Evolutionary conservation across 2,329 filamentous ascomycete species (phyloP).

Genomic region (Clarireedia hainanense): DNA sequence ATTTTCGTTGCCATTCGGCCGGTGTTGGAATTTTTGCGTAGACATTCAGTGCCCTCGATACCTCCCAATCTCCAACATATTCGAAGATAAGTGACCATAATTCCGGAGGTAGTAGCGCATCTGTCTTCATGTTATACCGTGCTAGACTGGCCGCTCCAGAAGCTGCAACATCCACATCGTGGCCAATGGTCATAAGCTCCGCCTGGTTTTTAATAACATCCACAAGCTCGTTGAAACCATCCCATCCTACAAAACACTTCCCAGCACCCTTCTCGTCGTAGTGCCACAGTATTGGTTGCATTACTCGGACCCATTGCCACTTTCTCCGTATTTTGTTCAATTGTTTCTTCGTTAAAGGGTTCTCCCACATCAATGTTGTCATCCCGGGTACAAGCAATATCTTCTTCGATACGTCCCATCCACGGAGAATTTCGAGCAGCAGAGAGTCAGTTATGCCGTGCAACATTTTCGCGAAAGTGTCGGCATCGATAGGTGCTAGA

Average conservation of each 20-base stretch:
- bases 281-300: slow-evolving; percentile 76
- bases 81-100: slow-evolving; percentile 87
- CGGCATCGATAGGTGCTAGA: slow-evolving; percentile 76
- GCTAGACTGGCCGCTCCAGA: slow-evolving; percentile 34
- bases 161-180: slow-evolving; percentile 47
- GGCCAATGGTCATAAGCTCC: slow-evolving; percentile 64
- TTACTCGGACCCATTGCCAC: slow-evolving; percentile 80
- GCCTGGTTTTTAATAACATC: slow-evolving; percentile 70
- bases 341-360: slow-evolving; percentile 81
- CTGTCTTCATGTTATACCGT: slow-evolving; percentile 33
- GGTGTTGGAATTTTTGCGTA: slow-evolving; percentile 72
- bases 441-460: slow-evolving; percentile 75
- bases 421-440: slow-evolving; percentile 70
- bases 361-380: slow-evolving; percentile 84
- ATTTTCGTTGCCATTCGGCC: slow-evolving; percentile 58
- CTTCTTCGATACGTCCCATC: slow-evolving; percentile 81
- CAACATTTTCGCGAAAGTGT: slow-evolving; percentile 81
- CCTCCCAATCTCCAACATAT: slow-evolving; percentile 81
- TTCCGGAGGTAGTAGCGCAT: slow-evolving; percentile 62
- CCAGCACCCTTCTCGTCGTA: slow-evolving; percentile 50
- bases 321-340: slow-evolving; percentile 74
- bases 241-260: slow-evolving; percentile 53
- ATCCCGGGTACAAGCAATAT: slow-evolving; percentile 82
- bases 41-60: slow-evolving; percentile 72
- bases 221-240: slow-evolving; percentile 62